Conservation (phyloP, 331 rosid genomes). For the Telfairia occidentalis region DNA sequence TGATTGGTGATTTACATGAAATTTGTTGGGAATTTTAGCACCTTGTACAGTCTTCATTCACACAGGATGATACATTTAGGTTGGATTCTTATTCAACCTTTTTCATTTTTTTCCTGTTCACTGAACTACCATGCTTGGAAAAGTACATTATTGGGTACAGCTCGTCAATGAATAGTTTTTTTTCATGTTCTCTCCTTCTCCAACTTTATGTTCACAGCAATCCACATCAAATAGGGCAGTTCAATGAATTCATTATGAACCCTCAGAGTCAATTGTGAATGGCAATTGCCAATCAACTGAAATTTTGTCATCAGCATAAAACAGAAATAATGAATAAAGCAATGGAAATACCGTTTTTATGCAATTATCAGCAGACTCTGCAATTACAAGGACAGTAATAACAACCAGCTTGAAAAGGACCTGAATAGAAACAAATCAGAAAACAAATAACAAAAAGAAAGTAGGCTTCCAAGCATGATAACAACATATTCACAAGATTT, state of each 20-base stretch:
- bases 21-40: not conserved
- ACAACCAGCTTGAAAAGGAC: slow-evolving; percentile 99
- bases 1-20: not conserved
- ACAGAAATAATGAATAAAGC: slow-evolving; percentile 8
- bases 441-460: not conserved
- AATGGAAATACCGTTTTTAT: slow-evolving; percentile 70
- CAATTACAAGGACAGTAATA: slow-evolving; percentile 98
- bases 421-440: slow-evolving; percentile 42
- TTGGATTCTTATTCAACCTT: not conserved
- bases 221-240: not conserved
- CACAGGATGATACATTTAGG: not conserved
- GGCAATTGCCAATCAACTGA: not conserved
- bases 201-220: not conserved
- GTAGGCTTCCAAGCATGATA: slow-evolving; percentile 13
- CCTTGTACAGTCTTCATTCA: not conserved
- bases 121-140: not conserved
- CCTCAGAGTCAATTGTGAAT: not conserved
- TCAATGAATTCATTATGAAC: not conserved
- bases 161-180: not conserved
- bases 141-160: not conserved
- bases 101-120: not conserved
- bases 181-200: not conserved
- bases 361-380: slow-evolving; percentile 97
- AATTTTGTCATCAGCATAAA: not conserved
- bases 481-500: not conserved